Evolutionary conservation across 164 flowering plant species (phyloP), one percentile per base, ranked within the genome.

Genomic region (Sextonia rubra): DNA sequence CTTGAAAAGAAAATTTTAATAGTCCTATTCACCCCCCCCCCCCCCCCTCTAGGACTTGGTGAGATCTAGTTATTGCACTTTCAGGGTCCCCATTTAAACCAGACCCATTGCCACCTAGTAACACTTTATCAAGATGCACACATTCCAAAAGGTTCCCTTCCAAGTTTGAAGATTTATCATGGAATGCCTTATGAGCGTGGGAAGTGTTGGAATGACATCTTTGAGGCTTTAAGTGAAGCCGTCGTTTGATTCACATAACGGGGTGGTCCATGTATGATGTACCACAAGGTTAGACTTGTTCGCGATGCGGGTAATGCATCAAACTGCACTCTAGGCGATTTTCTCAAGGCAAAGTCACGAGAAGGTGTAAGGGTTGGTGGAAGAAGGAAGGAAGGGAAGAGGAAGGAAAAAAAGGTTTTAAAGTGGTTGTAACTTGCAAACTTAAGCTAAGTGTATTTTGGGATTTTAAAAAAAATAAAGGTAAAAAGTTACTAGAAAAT

Each of bases 191-290:
- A 91, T 74, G 88, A 82, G 58, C 96, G 93, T 83, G 99, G 99
- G 64, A 84, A 88, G 79, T 95, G 99, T 75, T 95, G 99, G 99
- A 74, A 61, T 61, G 98, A 95, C 77, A 91, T 95, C 26, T 87
- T 82, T 77, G 85, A 91, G 78, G 93, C 98, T 2, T 86, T 95
- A 75, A 78, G 91, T 26, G 90, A 86, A 63, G 99, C 99, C 83
- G 84, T 0, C 83, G 89, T 3, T 75, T 93, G 73, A 78, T 93
- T 66, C 91, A 95, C 77, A 95, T 95, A 27, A 86, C 97, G 3
- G 99, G 99, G 22, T 95, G 99, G 99, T 93, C 99, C 12, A n/a
- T n/a, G n/a, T n/a, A n/a, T n/a, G n/a, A 89, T 95, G 56, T 95
- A 93, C 86, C 94, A 93, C 84, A 83, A 87, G 77, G 98, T 95